A percentile compares a stretch with the other conserved stretches of the same genome.
Evolutionary conservation across 305 asterid species (phyloP).

Genomic region (Fraxinus albicans): DNA sequence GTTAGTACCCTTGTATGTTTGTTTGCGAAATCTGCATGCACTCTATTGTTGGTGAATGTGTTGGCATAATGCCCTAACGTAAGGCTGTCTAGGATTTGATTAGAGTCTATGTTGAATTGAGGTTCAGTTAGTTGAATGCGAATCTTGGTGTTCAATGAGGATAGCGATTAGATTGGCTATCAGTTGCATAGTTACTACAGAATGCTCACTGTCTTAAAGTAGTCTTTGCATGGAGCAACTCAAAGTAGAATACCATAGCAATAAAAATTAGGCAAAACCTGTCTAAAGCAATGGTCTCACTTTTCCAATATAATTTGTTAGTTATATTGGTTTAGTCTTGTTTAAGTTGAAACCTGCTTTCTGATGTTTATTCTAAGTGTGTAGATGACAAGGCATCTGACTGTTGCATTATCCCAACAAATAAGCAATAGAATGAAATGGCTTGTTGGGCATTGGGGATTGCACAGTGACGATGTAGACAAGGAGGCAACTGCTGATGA

Average conservation of each 20-base stretch:
- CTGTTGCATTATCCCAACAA: slow-evolving; percentile 48
- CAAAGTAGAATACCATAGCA: neutral
- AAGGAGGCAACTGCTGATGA: slow-evolving; percentile 29
- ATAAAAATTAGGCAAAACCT: slow-evolving; percentile 9
- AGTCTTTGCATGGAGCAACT: slow-evolving; percentile 4
- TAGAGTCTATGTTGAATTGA: neutral
- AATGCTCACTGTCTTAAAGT: neutral
- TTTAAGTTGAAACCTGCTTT: slow-evolving; percentile 24
- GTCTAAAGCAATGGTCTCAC: neutral
- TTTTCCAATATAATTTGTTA: slow-evolving; percentile 1
- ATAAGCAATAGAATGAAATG: slow-evolving; percentile 45
- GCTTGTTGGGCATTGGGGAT: slow-evolving; percentile 38
- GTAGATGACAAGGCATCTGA: slow-evolving; percentile 60
- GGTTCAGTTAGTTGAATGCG: slow-evolving; percentile 1
- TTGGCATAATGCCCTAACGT: neutral
- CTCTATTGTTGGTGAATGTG: neutral
- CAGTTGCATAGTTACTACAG: neutral
- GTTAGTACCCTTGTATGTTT: neutral
- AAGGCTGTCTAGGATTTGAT: neutral
- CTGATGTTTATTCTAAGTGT: slow-evolving; percentile 28
- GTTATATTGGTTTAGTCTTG: neutral
- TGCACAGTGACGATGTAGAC: slow-evolving; percentile 28
- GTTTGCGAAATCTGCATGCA: neutral
- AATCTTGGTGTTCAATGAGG: neutral
- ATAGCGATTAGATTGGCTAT: neutral